Conservation (phyloP, 2,329 filamentous ascomycete species). For the Pseudocercospora crystallina region DNA sequence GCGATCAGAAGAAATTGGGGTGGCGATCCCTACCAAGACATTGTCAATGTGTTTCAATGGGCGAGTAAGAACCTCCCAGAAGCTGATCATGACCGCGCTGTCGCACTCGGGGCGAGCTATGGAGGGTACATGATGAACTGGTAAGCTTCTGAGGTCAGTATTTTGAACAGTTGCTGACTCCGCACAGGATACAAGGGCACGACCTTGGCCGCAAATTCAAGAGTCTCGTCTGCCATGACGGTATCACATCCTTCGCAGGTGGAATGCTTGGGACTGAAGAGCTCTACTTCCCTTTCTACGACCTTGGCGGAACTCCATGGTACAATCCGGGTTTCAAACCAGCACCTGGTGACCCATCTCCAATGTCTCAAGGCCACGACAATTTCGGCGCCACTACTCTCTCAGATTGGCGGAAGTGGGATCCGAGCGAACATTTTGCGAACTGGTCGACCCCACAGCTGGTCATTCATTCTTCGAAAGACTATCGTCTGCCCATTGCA, state of each 20-base stretch:
- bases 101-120: conserved; percentile 73
- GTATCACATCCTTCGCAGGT: conserved; percentile 31
- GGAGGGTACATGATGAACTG: conserved; percentile 71
- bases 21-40: conserved; percentile 77
- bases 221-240: conserved; percentile 68
- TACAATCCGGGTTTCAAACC: conserved; percentile 36
- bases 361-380: conserved; percentile 12
- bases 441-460: conserved; percentile 87
- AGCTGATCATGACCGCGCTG: conserved; percentile 67
- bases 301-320: conserved; percentile 53
- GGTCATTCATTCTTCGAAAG: conserved; percentile 85
- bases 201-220: conserved; percentile 81
- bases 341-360: conserved; percentile 1
- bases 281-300: conserved; percentile 56
- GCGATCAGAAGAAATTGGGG: conserved; percentile 82
- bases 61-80: conserved; percentile 65
- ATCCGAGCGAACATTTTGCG: conserved; percentile 55
- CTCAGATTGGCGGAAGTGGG: conserved; percentile 44
- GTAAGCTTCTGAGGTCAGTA: neutral
- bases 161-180: neutral
- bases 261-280: conserved; percentile 46
- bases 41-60: conserved; percentile 75
- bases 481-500: conserved; percentile 82
- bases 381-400: conserved; percentile 20
- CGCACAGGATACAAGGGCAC: conserved; percentile 76